phyloP scores from a whole-genome alignment of 2,329 filamentous ascomycete species.

The Hymenoscyphus scutula region DNA sequence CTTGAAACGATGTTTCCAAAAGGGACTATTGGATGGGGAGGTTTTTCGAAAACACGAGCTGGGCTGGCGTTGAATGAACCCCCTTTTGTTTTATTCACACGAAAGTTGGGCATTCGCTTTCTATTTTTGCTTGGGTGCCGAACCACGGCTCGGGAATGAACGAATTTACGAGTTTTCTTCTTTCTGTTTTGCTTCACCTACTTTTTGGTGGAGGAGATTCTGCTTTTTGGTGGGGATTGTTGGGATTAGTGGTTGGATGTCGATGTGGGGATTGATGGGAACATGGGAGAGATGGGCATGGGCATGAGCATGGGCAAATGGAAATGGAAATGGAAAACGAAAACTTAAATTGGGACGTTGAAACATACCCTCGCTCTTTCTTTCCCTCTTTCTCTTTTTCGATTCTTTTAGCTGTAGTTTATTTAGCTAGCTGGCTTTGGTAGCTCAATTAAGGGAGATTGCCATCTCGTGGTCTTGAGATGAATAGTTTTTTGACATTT shows the following conservation, averaged over 20 bases:
- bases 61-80: not conserved
- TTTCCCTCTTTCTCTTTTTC: not conserved
- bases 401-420: conserved; percentile 7
- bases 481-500: no score
- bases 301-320: not conserved
- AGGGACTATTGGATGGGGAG: not conserved
- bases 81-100: not conserved
- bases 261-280: not conserved
- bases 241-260: not conserved
- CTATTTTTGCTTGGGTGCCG: not conserved
- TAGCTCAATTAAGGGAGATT: conserved; percentile 4
- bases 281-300: no score
- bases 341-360: no score
- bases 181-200: not conserved
- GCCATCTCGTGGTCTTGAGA: no score
- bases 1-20: not conserved
- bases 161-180: not conserved
- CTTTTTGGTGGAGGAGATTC: not conserved
- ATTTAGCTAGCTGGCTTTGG: conserved; percentile 8
- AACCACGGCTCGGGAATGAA: not conserved
- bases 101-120: no score
- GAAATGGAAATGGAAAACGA: not conserved
- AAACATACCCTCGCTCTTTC: no score
- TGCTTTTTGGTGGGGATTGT: not conserved
- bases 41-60: not conserved